phyloP scores from a whole-genome alignment of 2,329 filamentous ascomycete genomes.

The Neopestalotiopsis clavispora region DNA sequence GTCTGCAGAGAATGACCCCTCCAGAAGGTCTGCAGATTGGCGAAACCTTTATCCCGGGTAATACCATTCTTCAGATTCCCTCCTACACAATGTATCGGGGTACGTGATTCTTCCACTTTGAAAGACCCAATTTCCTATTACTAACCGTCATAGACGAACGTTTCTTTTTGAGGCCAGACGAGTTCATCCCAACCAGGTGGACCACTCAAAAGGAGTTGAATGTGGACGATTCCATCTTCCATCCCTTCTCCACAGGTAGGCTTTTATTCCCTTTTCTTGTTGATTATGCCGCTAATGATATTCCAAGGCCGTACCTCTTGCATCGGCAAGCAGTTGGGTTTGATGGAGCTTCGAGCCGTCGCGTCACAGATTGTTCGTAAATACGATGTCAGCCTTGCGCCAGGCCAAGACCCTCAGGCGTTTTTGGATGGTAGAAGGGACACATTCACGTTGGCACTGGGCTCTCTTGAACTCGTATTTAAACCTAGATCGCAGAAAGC shows the following conservation, averaged over 20 bases:
- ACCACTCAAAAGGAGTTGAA: constrained; percentile 24
- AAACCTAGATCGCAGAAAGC: not conserved
- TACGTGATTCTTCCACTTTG: constrained; percentile 17
- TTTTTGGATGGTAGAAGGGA: constrained; percentile 10
- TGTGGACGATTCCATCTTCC: constrained; percentile 28
- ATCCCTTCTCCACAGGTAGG: constrained; percentile 33
- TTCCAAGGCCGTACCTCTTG: constrained; percentile 33
- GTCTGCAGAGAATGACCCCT: constrained; percentile 41
- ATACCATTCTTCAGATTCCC: constrained; percentile 38
- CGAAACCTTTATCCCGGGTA: constrained; percentile 39
- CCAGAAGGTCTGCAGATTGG: constrained; percentile 41
- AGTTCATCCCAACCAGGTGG: constrained; percentile 32
- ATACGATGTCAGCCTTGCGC: constrained; percentile 17
- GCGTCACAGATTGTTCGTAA: constrained; percentile 12
- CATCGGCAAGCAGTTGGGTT: constrained; percentile 40
- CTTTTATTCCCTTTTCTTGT: not conserved
- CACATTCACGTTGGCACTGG: constrained; percentile 8
- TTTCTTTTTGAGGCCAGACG: constrained; percentile 27
- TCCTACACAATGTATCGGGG: constrained; percentile 30
- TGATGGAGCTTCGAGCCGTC: constrained; percentile 34
- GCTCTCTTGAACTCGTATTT: constrained; percentile 12
- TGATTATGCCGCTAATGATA: not conserved
- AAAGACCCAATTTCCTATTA: constrained; percentile 9
- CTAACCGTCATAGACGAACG: constrained; percentile 20
- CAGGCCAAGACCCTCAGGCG: constrained; percentile 3